Conservation (phyloP, 2,329 filamentous ascomycete genomes). For the Beauveria scarabaeidicola region DNA sequence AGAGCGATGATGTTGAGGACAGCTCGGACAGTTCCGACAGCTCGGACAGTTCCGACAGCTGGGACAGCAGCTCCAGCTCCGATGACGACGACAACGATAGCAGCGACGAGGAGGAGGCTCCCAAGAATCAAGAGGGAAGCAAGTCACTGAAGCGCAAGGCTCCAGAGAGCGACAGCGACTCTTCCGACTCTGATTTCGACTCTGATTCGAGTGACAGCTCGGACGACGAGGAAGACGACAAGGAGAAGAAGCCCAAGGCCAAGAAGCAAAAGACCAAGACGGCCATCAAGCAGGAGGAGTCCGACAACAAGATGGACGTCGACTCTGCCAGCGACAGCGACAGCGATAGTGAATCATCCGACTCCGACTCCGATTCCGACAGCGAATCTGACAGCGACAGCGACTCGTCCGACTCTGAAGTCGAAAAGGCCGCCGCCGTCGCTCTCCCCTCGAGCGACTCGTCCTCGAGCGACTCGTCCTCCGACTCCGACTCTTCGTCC, state of each 20-base stretch:
- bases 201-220: slow-evolving; percentile 16
- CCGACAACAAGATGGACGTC: slow-evolving; percentile 14
- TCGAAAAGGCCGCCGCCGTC: slow-evolving; percentile 23
- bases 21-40: slow-evolving; percentile 14
- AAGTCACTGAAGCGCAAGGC: slow-evolving; percentile 34
- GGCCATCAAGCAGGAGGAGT: slow-evolving; percentile 1
- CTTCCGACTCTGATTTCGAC: background rate
- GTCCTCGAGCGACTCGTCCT: slow-evolving; percentile 9
- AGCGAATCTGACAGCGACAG: slow-evolving; percentile 26
- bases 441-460: slow-evolving; percentile 30
- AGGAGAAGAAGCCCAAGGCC: slow-evolving; percentile 23
- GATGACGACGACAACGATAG: slow-evolving; percentile 17
- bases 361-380: slow-evolving; percentile 14
- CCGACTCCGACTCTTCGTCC: slow-evolving; percentile 21
- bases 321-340: slow-evolving; percentile 22
- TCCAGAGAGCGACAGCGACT: slow-evolving; percentile 17
- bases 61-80: slow-evolving; percentile 17
- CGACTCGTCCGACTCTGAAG: slow-evolving; percentile 10
- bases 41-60: slow-evolving; percentile 14
- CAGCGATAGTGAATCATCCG: slow-evolving; percentile 18
- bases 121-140: slow-evolving; percentile 12
- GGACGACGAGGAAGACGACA: slow-evolving; percentile 33
- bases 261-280: slow-evolving; percentile 2
- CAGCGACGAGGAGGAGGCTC: slow-evolving; percentile 17
- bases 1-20: slow-evolving; percentile 20